Evolutionary conservation across 805 yeast genomes (phyloP).

Genomic region (Yamadazyma kitorensis): DNA sequence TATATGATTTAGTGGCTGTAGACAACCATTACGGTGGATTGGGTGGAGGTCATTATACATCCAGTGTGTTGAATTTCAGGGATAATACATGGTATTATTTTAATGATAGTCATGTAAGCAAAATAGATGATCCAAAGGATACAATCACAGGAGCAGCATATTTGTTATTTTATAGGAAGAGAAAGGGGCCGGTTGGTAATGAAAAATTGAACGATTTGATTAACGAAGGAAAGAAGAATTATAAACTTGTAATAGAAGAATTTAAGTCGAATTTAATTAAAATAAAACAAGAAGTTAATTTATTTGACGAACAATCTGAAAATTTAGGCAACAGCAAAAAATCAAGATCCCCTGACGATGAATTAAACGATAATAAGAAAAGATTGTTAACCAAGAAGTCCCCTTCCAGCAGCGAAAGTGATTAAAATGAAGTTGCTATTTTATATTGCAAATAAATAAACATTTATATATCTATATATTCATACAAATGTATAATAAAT

Average conservation of each 20-base stretch:
- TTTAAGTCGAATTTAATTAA: constrained; percentile 5
- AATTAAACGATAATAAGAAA: too few relatives aligned
- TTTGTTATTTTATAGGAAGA: constrained; percentile 73
- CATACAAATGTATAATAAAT: too few relatives aligned
- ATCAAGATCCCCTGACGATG: too few relatives aligned
- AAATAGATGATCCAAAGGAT: constrained; percentile 53
- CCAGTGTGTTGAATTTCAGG: constrained; percentile 75
- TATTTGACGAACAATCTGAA: constrained; percentile 7
- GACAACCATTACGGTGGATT: constrained; percentile 95
- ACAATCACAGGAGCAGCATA: constrained; percentile 80
- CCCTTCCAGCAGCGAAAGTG: too few relatives aligned
- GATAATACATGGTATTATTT: constrained; percentile 85
- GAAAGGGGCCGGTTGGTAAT: constrained; percentile 48
- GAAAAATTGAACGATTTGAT: constrained; percentile 40
- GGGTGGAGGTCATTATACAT: constrained; percentile 97
- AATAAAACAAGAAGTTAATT: constrained; percentile 7
- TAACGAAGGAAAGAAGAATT: constrained; percentile 35
- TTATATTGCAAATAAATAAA: too few relatives aligned
- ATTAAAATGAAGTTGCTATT: too few relatives aligned
- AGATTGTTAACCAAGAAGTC: background rate
- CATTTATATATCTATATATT: background rate
- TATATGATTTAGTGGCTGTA: constrained; percentile 87
- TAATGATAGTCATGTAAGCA: constrained; percentile 77
- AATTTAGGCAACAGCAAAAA: too few relatives aligned
- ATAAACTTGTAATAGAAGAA: too few relatives aligned